A percentile compares a stretch with the other conserved stretches of the same genome.
These are phyloP conservation scores for Apiospora hydei DNA, from an alignment of 2,329 filamentous ascomycete species.

Conservation along the genomic window DNA sequence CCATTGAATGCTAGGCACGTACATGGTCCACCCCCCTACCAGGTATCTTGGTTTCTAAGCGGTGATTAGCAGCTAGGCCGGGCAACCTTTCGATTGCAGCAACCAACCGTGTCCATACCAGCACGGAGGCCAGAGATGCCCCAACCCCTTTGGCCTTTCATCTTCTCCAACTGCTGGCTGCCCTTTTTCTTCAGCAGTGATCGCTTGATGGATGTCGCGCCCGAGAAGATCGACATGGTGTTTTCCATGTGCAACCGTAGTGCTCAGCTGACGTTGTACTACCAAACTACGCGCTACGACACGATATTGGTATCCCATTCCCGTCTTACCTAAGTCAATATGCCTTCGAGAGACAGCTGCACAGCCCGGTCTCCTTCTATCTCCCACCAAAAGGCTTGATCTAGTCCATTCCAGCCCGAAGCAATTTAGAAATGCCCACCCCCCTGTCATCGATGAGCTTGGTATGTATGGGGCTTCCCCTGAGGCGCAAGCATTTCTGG, in stretches of 20 bases:
- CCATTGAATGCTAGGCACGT: conserved; percentile 6
- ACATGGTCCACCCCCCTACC: conserved; percentile 4
- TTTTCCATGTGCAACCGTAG: neutral
- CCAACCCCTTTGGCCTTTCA: conserved; percentile 3
- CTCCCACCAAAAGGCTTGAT: neutral
- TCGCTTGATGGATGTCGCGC: neutral
- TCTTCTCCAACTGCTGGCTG: neutral
- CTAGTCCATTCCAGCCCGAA: neutral
- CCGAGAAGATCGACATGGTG: neutral
- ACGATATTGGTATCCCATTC: conserved; percentile 6
- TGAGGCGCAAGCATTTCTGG: conserved; percentile 15
- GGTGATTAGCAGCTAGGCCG: neutral
- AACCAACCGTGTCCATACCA: neutral
- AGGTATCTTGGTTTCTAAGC: neutral
- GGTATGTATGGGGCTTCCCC: conserved; percentile 4
- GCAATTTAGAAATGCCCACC: conserved; percentile 1
- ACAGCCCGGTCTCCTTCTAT: neutral
- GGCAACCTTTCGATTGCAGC: neutral
- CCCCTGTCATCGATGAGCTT: conserved; percentile 6
- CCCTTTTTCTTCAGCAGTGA: conserved; percentile 7
- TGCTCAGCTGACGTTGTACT: neutral
- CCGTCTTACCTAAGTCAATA: neutral
- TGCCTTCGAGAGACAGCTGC: conserved; percentile 9
- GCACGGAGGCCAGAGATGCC: neutral
- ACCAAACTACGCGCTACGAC: neutral